phyloP scores from a whole-genome alignment of 2,329 filamentous ascomycete species.

The Colletotrichum graminicola region DNA sequence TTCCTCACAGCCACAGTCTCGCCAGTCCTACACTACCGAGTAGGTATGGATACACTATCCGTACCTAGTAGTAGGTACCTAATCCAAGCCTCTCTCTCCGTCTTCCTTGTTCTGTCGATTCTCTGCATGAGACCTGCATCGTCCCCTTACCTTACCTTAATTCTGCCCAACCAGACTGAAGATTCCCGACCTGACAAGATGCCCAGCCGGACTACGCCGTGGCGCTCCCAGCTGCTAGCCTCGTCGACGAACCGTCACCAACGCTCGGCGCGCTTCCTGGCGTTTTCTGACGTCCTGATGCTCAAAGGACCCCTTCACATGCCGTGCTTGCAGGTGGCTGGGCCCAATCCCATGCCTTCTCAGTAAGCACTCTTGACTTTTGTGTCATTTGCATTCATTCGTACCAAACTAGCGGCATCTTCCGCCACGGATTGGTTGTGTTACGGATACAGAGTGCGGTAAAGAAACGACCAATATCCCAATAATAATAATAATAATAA shows the following conservation, averaged over 20 bases:
- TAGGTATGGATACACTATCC: too few species aligned
- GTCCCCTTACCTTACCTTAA: constrained; percentile 7
- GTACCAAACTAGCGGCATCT: constrained; percentile 17
- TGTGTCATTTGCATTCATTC: not conserved
- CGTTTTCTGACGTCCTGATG: constrained; percentile 5
- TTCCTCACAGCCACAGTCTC: constrained; percentile 16
- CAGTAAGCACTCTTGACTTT: not conserved
- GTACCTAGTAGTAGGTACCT: too few species aligned
- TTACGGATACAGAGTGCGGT: not conserved
- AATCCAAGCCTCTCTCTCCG: not conserved
- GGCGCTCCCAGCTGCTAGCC: constrained; percentile 30
- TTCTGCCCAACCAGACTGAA: constrained; percentile 18
- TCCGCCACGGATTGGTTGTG: constrained; percentile 10
- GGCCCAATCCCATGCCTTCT: not conserved
- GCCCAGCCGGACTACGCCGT: constrained; percentile 35
- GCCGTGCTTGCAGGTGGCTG: constrained; percentile 12
- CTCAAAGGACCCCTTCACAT: constrained; percentile 8
- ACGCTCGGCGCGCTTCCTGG: not conserved
- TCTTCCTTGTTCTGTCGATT: constrained; percentile 3
- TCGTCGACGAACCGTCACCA: constrained; percentile 29
- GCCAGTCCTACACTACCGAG: not conserved
- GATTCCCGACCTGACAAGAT: constrained; percentile 6
- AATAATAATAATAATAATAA: too few species aligned
- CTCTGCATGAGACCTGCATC: constrained; percentile 5
- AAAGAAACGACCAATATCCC: constrained; percentile 13